phyloP scores from a whole-genome alignment of 345 rosid genomes.

The Aquilaria malaccensis region DNA sequence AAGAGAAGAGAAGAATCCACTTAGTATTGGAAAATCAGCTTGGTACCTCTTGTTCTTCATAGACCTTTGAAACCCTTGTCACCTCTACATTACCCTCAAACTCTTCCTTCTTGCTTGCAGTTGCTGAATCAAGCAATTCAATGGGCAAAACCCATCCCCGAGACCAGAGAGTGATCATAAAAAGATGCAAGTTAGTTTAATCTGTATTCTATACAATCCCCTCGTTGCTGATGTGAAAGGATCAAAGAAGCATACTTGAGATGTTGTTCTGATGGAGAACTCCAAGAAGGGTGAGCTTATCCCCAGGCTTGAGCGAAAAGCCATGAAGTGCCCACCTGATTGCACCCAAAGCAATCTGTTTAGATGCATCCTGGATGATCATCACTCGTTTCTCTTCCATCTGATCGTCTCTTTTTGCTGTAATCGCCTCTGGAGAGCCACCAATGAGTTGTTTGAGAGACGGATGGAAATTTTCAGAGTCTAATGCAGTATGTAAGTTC shows the following conservation, averaged over 20 bases:
- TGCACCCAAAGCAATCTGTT: conserved; percentile 16
- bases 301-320: conserved; percentile 30
- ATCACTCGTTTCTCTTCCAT: conserved; percentile 33
- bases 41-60: conserved; percentile 19
- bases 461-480: too few species aligned
- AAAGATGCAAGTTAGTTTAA: background rate
- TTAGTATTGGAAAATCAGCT: background rate
- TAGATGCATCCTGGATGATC: conserved; percentile 41
- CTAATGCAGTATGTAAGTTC: too few species aligned
- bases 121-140: conserved; percentile 36
- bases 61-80: conserved; percentile 21
- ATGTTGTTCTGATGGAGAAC: conserved; percentile 56
- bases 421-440: too few species aligned
- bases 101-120: conserved; percentile 23
- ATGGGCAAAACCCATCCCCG: conserved; percentile 33
- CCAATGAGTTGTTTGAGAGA: too few species aligned
- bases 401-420: background rate
- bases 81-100: conserved; percentile 22
- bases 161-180: conserved; percentile 17
- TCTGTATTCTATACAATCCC: background rate
- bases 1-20: background rate
- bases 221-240: conserved; percentile 19
- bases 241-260: conserved; percentile 46
- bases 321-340: conserved; percentile 32
- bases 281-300: conserved; percentile 29